A percentile compares a stretch with the other conserved stretches of the same genome.
Conservation (phyloP, 108 stramenopile genomes). For the Schizochytrium sp. region DNA sequence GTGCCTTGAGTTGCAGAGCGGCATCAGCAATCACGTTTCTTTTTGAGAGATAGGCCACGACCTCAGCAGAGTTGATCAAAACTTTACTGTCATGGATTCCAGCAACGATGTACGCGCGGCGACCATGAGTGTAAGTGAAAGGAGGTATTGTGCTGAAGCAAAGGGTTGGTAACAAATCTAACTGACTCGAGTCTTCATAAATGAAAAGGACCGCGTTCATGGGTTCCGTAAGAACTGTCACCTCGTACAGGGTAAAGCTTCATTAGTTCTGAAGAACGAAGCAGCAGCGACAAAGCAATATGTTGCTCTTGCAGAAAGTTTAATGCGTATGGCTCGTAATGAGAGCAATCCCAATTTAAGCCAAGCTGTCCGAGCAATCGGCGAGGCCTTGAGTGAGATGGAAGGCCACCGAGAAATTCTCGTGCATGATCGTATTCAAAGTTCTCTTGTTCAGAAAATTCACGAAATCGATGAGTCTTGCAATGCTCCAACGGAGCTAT, state of each 20-base stretch:
- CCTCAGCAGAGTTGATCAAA: no score
- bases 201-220: constrained; percentile 7
- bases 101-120: constrained; percentile 42
- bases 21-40: background rate
- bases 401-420: constrained; percentile 36
- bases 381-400: constrained; percentile 17
- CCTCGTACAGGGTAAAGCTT: constrained; percentile 6
- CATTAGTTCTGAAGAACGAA: background rate
- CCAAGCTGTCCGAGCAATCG: background rate
- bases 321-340: constrained; percentile 10
- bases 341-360: background rate
- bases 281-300: constrained; percentile 20
- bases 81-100: background rate
- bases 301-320: constrained; percentile 24
- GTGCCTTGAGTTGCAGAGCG: background rate
- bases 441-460: constrained; percentile 24
- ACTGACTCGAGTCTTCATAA: background rate
- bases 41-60: no score
- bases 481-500: constrained; percentile 8
- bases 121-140: background rate
- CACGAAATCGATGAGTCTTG: constrained; percentile 42
- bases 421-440: background rate
- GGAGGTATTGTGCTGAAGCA: background rate
- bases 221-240: constrained; percentile 2
- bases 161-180: background rate